Evolutionary conservation across 768 basidiomycete genomes (phyloP).

Genomic region (Cystobasidium tubakii): DNA sequence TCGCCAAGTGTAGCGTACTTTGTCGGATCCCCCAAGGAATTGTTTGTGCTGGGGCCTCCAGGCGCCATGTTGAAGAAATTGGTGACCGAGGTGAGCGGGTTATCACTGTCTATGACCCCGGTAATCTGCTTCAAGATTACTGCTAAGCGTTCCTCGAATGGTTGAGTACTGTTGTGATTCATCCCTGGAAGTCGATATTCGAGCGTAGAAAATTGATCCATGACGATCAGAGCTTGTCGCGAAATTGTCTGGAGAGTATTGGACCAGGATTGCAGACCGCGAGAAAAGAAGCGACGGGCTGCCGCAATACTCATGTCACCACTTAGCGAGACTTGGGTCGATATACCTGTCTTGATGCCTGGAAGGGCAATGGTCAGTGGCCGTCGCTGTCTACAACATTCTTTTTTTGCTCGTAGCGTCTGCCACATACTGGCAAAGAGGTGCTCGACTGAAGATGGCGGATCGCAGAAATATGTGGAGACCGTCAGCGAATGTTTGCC

Average conservation of each 20-base stretch:
- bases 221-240: not conserved
- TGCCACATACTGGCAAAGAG: not conserved
- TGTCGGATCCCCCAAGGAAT: not conserved
- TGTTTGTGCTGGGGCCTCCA: not conserved
- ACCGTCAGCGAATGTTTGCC: not conserved
- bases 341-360: not conserved
- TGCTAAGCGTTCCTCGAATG: not conserved
- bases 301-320: not conserved
- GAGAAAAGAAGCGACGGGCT: slow-evolving; percentile 5
- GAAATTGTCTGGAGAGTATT: not conserved
- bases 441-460: slow-evolving; percentile 1
- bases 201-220: slow-evolving; percentile 7
- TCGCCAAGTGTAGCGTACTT: not conserved
- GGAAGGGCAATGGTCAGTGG: not conserved
- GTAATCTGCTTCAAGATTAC: not conserved
- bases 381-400: no score
- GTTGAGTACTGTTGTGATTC: not conserved
- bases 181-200: not conserved
- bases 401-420: not conserved
- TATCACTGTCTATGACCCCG: not conserved
- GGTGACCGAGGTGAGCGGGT: not conserved
- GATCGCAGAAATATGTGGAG: no score
- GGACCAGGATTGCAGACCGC: slow-evolving; percentile 2
- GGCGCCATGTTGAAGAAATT: not conserved
- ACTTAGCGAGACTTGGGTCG: not conserved